Evolutionary conservation across 2,329 filamentous ascomycete genomes (phyloP).

Genomic region (Davidsoniella virescens): DNA sequence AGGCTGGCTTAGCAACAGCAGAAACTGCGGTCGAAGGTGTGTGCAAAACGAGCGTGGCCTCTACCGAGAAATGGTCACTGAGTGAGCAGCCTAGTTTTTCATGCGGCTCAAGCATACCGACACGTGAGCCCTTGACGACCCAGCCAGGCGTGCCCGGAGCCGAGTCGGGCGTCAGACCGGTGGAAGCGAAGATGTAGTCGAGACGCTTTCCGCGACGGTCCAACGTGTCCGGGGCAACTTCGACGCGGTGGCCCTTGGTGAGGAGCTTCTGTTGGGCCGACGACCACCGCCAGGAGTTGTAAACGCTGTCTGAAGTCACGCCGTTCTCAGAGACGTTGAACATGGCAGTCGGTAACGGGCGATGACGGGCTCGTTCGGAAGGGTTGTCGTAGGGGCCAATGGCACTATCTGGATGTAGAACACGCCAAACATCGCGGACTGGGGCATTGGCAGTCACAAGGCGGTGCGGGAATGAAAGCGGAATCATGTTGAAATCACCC

Average conservation of each 20-base stretch:
- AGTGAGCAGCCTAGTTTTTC: constrained; percentile 69
- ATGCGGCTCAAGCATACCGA: constrained; percentile 71
- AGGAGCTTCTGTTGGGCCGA: constrained; percentile 52
- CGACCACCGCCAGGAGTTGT: constrained; percentile 91
- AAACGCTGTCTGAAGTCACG: constrained; percentile 66
- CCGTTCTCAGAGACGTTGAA: constrained; percentile 71
- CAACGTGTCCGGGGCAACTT: constrained; percentile 45
- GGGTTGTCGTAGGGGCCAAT: constrained; percentile 55
- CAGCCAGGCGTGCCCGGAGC: constrained; percentile 32
- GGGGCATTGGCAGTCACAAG: constrained; percentile 65
- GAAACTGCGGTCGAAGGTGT: constrained; percentile 16
- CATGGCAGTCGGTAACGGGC: constrained; percentile 56
- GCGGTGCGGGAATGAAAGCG: constrained; percentile 65
- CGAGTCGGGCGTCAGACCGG: constrained; percentile 22
- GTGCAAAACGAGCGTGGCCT: constrained; percentile 51
- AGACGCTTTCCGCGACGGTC: constrained; percentile 72
- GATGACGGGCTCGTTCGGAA: constrained; percentile 47
- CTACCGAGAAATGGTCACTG: constrained; percentile 88
- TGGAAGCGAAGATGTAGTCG: constrained; percentile 82
- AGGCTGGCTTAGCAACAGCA: constrained; percentile 10
- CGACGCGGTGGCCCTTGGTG: constrained; percentile 31
- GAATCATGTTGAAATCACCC: constrained; percentile 96
- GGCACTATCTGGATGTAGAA: constrained; percentile 69
- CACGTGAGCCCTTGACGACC: constrained; percentile 52
- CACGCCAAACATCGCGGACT: constrained; percentile 70